Base-by-base conservation (phyloP, 176 grass and related monocot species). In the Dendrocalamus sinicus region DNA sequence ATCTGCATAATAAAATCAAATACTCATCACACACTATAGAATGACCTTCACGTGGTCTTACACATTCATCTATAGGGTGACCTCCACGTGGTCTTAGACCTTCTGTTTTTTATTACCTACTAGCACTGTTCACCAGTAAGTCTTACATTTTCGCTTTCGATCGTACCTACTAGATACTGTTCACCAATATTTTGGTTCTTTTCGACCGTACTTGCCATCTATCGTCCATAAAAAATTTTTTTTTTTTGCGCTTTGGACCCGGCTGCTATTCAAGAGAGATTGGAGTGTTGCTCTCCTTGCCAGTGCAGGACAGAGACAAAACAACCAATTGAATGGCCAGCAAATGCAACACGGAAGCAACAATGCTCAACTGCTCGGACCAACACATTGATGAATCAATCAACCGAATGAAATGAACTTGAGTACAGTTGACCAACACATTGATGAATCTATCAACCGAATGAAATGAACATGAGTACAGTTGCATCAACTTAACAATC, bases 391-490 rank as follows among this genome's bases (percentile, higher is more conserved):
- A 80, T 47, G 69, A 80, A 87, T 80, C 39, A 86, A 89, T 84
- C 41, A 86, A 83, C 79, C 35, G 41, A 91, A 91, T 74, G 51
- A 75, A 84, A 73, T 47, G 67, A 88, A 79, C 67, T 72, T 79
- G 58, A 72, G 28, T 30, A 30, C 28, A 30, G 28, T 30, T 30
- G 66, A 45, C 22, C 14, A 73, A 54, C 37, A 64, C 70, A 72
- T 59, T 47, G 69, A 80, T 47, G 69, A 80, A 87, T 80, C 39
- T 82, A 89, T 84, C 35, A 37, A 37, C 35, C 35, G 35, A 37
- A 37, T 37, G 51, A 75, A 84, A 72, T 46, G 67, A 87, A 78
- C 67, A 66, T 78, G 58, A 71, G 52, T 90, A 73, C 73, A 73
- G 70, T 65, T 71, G 22, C 58, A 22, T 47, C 37, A 52, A 14